Percentiles rank a stretch among this genome's conserved stretches.
Conservation (phyloP, 1,284 basidiomycete genomes). For the Apiotrichum sp. region DNA sequence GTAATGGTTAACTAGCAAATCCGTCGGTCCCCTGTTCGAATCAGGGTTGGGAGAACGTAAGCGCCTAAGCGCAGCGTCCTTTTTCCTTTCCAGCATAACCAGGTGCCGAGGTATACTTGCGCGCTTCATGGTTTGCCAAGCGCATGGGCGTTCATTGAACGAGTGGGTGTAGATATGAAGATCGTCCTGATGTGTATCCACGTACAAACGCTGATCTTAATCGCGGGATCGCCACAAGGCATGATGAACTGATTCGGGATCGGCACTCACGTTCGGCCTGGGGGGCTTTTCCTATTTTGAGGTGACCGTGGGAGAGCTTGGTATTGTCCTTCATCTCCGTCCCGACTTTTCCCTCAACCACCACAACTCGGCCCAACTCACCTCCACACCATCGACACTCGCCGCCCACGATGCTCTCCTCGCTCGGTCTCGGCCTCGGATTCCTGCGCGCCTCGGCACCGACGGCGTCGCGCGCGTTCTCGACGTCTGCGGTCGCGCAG, state of each 20-base stretch:
- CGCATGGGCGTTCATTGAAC: no score
- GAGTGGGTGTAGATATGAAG: no score
- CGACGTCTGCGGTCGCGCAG: conserved; percentile 8
- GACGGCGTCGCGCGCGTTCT: conserved; percentile 8
- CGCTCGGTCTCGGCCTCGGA: conserved; percentile 1
- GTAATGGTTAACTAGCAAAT: neutral
- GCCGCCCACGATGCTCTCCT: conserved; percentile 4
- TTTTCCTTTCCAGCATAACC: neutral
- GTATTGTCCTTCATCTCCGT: no score
- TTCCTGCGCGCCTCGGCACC: neutral
- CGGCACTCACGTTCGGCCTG: no score
- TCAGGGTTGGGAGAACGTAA: conserved; percentile 1
- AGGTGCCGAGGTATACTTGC: no score
- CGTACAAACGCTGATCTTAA: no score
- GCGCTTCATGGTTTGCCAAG: no score
- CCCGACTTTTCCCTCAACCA: neutral
- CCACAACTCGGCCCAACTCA: neutral
- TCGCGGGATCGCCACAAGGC: no score
- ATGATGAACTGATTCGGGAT: no score
- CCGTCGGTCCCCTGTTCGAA: conserved; percentile 1
- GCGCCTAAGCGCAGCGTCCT: neutral
- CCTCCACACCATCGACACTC: neutral
- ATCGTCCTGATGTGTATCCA: no score
- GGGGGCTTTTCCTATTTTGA: no score
- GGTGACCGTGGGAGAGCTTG: no score